These are phyloP conservation scores for Paspalum notatum DNA, from an alignment of 176 grass and related monocot genomes.

Conservation along the genomic window DNA sequence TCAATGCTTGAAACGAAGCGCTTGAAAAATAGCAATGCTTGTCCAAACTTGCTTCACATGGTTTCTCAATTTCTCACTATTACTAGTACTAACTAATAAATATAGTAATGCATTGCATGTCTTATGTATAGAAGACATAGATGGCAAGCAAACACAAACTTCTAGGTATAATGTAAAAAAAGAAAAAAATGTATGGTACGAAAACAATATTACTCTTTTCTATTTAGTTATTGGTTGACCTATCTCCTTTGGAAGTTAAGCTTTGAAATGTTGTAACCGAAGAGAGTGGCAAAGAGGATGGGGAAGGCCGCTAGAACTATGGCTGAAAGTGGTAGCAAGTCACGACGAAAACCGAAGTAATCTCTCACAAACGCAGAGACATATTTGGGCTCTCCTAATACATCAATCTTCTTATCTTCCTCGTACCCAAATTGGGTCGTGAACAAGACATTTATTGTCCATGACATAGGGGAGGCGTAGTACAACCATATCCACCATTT, in stretches of 20 bases:
- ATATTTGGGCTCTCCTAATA: conserved; percentile 63
- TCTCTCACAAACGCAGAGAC: conserved; percentile 51
- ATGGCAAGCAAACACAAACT: neutral
- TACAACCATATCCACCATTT: conserved; percentile 89
- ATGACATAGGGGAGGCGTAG: conserved; percentile 53
- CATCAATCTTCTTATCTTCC: neutral
- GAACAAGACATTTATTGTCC: conserved; percentile 64
- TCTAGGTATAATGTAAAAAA: neutral
- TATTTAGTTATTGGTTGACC: neutral
- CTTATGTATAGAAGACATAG: neutral
- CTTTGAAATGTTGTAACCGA: conserved; percentile 58
- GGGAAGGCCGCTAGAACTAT: conserved; percentile 55
- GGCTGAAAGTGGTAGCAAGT: conserved; percentile 45
- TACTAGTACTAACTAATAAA: neutral
- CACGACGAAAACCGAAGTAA: conserved; percentile 62
- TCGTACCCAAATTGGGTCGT: conserved; percentile 65
- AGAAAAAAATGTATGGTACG: neutral
- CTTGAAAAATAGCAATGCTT: no score
- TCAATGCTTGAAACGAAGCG: no score
- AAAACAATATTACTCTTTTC: neutral
- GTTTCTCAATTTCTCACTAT: neutral
- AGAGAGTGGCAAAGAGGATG: conserved; percentile 51
- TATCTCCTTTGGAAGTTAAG: conserved; percentile 75
- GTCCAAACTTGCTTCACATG: no score
- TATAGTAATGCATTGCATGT: neutral